phyloP scores from a whole-genome alignment of 257 asterid genomes.

The Gentiana straminea region DNA sequence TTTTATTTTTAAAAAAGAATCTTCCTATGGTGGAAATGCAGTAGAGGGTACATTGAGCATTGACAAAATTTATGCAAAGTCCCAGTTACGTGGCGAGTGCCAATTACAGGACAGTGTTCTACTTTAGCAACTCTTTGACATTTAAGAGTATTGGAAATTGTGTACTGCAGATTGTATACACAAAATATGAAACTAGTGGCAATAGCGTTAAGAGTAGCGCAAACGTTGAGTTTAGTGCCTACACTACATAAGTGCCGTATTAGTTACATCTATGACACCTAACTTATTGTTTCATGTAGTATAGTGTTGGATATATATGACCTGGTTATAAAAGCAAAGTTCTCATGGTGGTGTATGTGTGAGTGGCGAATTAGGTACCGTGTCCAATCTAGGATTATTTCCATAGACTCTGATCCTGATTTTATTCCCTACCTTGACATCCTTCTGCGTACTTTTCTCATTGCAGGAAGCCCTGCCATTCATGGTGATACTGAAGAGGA shows the following conservation, averaged over 20 bases:
- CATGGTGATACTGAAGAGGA: conserved; percentile 68
- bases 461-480: conserved; percentile 87
- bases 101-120: background rate
- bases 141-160: background rate
- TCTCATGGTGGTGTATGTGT: background rate
- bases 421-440: background rate
- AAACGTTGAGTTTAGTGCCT: background rate
- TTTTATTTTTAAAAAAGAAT: too few relatives aligned
- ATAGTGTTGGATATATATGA: too few relatives aligned
- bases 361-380: background rate
- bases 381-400: background rate
- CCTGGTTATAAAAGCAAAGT: too few relatives aligned
- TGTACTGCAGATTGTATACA: background rate
- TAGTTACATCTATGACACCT: background rate
- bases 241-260: background rate
- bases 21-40: too few relatives aligned
- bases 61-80: too few relatives aligned
- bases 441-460: background rate
- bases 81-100: too few relatives aligned
- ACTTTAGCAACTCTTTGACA: background rate
- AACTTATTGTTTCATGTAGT: background rate
- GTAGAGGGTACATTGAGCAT: too few relatives aligned
- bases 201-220: background rate
- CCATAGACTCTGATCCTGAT: background rate
- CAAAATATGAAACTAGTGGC: too few relatives aligned